Conservation (phyloP, 2,329 filamentous ascomycete genomes). For the Diaporthe ilicicola region DNA sequence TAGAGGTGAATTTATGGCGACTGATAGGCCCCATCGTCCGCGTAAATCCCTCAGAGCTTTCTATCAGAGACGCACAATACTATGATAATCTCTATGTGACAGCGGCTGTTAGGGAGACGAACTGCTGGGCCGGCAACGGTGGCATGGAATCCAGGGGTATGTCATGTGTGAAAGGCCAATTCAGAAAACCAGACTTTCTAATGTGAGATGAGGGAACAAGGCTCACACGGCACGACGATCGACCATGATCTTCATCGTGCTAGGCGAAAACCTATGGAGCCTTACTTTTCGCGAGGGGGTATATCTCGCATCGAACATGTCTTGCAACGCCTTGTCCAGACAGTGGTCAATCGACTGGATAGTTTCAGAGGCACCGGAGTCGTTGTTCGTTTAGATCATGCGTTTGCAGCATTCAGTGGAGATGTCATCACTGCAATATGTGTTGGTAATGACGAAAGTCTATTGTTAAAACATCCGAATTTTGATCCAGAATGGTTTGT, state of each 20-base stretch:
- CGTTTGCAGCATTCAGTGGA: not conserved
- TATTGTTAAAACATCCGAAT: no score
- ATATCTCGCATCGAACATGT: not conserved
- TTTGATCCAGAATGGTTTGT: no score
- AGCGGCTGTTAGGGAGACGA: slow-evolving; percentile 20
- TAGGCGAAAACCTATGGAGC: slow-evolving; percentile 14
- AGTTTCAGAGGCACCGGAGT: not conserved
- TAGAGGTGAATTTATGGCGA: no score
- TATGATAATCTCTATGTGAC: slow-evolving; percentile 40
- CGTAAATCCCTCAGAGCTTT: slow-evolving; percentile 43
- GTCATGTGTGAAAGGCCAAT: no score
- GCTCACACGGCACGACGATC: not conserved
- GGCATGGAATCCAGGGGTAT: slow-evolving; percentile 32
- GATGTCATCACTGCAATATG: slow-evolving; percentile 12
- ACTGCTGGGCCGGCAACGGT: slow-evolving; percentile 25
- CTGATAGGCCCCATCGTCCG: slow-evolving; percentile 44
- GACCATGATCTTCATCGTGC: slow-evolving; percentile 12
- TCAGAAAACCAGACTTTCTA: no score
- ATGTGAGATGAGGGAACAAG: no score
- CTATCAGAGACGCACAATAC: slow-evolving; percentile 42
- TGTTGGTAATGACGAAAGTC: no score
- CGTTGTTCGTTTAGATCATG: slow-evolving; percentile 4
- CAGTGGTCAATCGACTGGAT: not conserved
- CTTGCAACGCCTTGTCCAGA: not conserved
- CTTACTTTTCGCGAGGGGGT: slow-evolving; percentile 8